Conservation (phyloP, 2,329 filamentous ascomycete species). For the Cladophialophora psammophila region DNA sequence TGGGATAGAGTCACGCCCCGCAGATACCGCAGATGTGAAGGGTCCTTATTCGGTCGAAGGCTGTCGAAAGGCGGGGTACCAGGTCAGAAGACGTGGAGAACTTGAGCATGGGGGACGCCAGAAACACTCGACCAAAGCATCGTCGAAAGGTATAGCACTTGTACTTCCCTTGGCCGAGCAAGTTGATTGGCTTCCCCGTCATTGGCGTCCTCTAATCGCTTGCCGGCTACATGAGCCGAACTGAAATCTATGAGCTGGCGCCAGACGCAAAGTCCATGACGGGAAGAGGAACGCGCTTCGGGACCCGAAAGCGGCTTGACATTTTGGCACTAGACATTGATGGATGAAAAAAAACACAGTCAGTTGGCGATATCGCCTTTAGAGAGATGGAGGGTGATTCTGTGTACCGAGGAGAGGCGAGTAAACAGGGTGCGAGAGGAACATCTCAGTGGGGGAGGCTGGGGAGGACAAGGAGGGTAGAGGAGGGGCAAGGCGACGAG, state of each 20-base stretch:
- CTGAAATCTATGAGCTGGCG: background rate
- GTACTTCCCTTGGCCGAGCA: background rate
- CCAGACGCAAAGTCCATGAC: background rate
- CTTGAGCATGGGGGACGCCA: background rate
- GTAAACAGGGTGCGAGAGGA: too few relatives aligned
- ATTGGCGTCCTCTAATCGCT: background rate
- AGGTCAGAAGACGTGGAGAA: background rate
- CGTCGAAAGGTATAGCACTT: background rate
- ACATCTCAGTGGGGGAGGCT: too few relatives aligned
- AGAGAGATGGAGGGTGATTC: background rate
- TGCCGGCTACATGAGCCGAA: background rate
- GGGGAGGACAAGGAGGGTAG: too few relatives aligned
- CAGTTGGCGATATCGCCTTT: background rate
- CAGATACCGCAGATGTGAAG: constrained; percentile 1
- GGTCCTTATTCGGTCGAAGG: constrained; percentile 14
- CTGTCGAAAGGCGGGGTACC: constrained; percentile 25
- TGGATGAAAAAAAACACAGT: background rate
- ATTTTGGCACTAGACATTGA: background rate
- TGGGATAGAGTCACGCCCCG: constrained; percentile 11
- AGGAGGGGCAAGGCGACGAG: too few relatives aligned
- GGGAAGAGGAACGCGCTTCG: background rate
- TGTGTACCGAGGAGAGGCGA: too few relatives aligned
- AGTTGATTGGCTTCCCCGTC: background rate
- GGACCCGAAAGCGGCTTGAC: background rate
- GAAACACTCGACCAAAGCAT: background rate